A percentile compares a stretch with the other conserved stretches of the same genome.
Conservation (phyloP, 176 grass and related monocot genomes). For the Eremochloa ophiuroides region DNA sequence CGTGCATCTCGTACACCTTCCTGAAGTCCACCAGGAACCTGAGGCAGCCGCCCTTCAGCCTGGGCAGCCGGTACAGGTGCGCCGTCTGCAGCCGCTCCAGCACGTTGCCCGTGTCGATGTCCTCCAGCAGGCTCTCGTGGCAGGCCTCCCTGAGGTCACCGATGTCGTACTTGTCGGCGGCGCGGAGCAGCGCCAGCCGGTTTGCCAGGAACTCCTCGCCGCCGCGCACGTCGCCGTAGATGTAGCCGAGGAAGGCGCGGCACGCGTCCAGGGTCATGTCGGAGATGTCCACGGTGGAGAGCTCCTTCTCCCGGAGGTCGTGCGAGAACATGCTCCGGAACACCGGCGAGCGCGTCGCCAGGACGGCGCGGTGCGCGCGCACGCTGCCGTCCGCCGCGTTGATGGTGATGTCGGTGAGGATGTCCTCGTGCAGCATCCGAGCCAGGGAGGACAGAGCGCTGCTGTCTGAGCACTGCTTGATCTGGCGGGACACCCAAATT, state of each 20-base stretch:
- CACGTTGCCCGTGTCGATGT: conserved; percentile 70
- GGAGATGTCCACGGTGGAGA: conserved; percentile 69
- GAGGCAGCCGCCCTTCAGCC: conserved; percentile 75
- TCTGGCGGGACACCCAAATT: conserved; percentile 62
- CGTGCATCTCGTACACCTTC: conserved; percentile 87
- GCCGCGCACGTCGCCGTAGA: conserved; percentile 58
- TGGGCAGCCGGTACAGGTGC: conserved; percentile 51
- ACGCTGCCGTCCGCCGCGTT: conserved; percentile 73
- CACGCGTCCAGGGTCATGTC: conserved; percentile 81
- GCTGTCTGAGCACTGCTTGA: conserved; percentile 50
- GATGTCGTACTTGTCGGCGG: conserved; percentile 92
- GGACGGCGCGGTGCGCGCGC: conserved; percentile 69
- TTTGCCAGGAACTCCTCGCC: conserved; percentile 66
- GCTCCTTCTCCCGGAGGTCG: conserved; percentile 83
- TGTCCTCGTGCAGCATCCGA: conserved; percentile 66
- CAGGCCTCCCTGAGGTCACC: conserved; percentile 80
- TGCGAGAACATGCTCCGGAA: conserved; percentile 98
- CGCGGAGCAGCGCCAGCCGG: conserved; percentile 67
- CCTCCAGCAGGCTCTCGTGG: conserved; percentile 77
- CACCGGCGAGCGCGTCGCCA: conserved; percentile 62
- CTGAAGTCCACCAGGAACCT: conserved; percentile 87
- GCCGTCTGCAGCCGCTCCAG: conserved; percentile 74
- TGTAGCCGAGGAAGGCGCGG: conserved; percentile 83
- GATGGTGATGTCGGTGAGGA: conserved; percentile 90
- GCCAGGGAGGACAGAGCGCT: conserved; percentile 43